Evolutionary conservation across 768 basidiomycete genomes (phyloP).

Genomic region (Naganishia randhawae): DNA sequence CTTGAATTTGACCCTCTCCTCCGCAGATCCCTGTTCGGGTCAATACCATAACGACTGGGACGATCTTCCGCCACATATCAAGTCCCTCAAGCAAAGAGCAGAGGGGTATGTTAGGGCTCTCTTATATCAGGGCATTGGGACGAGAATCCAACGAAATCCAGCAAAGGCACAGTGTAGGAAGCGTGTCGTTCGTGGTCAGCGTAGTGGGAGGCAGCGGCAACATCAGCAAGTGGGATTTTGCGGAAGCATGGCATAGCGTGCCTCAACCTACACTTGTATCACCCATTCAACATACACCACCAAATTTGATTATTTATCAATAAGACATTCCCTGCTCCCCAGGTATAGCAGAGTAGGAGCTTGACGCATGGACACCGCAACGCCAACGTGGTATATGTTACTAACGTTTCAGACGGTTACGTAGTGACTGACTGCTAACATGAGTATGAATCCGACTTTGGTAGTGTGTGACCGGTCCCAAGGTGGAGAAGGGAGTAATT

Average conservation of each 20-base stretch:
- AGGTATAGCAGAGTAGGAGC: neutral
- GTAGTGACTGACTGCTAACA: neutral
- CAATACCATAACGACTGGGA: slow-evolving; percentile 16
- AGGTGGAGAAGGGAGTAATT: slow-evolving; percentile 43
- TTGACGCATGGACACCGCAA: neutral
- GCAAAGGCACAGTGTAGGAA: slow-evolving; percentile 40
- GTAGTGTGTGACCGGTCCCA: slow-evolving; percentile 42
- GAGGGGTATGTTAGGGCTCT: slow-evolving; percentile 17
- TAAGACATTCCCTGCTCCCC: slow-evolving; percentile 33
- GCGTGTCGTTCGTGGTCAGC: slow-evolving; percentile 42
- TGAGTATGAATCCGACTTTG: neutral
- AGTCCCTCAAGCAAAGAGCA: slow-evolving; percentile 18
- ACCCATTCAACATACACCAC: slow-evolving; percentile 44
- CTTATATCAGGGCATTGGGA: slow-evolving; percentile 37
- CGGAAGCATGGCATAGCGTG: neutral
- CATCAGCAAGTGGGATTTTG: slow-evolving; percentile 33
- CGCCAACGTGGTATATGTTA: neutral
- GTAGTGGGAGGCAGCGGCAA: slow-evolving; percentile 48
- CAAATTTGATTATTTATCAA: slow-evolving; percentile 46
- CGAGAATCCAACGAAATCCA: slow-evolving; percentile 38
- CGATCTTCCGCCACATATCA: slow-evolving; percentile 17
- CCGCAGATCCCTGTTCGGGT: neutral
- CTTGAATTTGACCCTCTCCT: neutral
- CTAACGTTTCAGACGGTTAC: too few species aligned
- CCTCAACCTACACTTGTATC: slow-evolving; percentile 31